A percentile compares a stretch with the other conserved stretches of the same genome.
phyloP scores from a whole-genome alignment of 192 early-diverging fungal genomes.

The Cladochytrium replicatum region DNA sequence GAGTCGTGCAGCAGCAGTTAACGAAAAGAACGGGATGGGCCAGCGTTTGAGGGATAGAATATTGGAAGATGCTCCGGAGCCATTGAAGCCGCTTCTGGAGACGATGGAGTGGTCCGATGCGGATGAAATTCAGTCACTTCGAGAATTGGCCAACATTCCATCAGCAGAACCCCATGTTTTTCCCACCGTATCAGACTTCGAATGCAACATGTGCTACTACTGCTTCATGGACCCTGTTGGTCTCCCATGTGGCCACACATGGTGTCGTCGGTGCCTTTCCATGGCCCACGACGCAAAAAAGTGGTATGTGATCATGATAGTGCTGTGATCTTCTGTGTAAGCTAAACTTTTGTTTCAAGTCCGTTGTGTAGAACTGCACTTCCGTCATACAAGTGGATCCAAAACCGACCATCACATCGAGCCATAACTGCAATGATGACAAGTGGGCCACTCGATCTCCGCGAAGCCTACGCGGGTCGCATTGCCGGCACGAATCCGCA shows the following conservation, averaged over 20 bases:
- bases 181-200: constrained; percentile 42
- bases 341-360: no score
- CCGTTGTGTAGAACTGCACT: neutral
- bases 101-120: no score
- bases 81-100: no score
- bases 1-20: no score
- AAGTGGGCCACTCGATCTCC: neutral
- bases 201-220: constrained; percentile 50
- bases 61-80: no score
- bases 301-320: neutral
- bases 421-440: neutral
- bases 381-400: neutral
- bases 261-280: constrained; percentile 50
- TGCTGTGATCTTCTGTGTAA: neutral
- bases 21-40: no score
- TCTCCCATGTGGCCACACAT: constrained; percentile 57
- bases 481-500: neutral
- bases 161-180: no score
- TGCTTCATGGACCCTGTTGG: constrained; percentile 49
- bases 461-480: neutral
- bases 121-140: no score
- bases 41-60: no score
- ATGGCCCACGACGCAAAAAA: constrained; percentile 33
- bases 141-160: no score
- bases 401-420: neutral